Evolutionary conservation across 2,329 filamentous ascomycete genomes (phyloP).

Genomic region (Zymoseptoria ardabiliae): DNA sequence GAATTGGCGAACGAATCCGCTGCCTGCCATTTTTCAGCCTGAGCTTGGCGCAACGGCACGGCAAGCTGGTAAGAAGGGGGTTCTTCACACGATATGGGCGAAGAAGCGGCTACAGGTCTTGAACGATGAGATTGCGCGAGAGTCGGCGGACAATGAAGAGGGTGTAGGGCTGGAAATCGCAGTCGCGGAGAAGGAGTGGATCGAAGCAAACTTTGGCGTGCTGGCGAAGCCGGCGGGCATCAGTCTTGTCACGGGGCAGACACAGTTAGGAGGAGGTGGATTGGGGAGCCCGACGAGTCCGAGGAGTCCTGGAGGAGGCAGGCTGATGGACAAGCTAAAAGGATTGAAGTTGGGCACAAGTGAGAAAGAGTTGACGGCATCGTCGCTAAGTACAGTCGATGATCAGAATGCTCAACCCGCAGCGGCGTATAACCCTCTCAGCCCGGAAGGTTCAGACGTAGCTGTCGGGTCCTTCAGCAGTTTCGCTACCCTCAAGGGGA

Average conservation of each 20-base stretch:
- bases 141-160: slow-evolving; percentile 67
- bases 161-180: slow-evolving; percentile 81
- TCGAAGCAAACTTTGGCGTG: slow-evolving; percentile 71
- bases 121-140: slow-evolving; percentile 66
- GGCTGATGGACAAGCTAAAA: slow-evolving; percentile 70
- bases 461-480: slow-evolving; percentile 53
- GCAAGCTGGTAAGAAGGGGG: slow-evolving; percentile 66
- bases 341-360: slow-evolving; percentile 72
- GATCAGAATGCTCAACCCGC: slow-evolving; percentile 6
- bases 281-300: slow-evolving; percentile 52
- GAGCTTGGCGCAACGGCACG: slow-evolving; percentile 61
- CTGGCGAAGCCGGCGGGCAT: slow-evolving; percentile 36
- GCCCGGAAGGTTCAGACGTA: slow-evolving; percentile 56
- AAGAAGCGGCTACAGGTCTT: slow-evolving; percentile 71
- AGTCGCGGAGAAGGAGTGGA: slow-evolving; percentile 75
- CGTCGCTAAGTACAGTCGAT: slow-evolving; percentile 21
- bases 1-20: slow-evolving; percentile 61
- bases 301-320: slow-evolving; percentile 55
- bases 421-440: slow-evolving; percentile 44
- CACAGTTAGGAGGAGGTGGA: slow-evolving; percentile 19
- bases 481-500: slow-evolving; percentile 53
- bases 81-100: slow-evolving; percentile 85
- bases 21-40: slow-evolving; percentile 79
- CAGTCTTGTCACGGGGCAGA: slow-evolving; percentile 27
- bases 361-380: slow-evolving; percentile 13